Base-by-base conservation (phyloP, 2,329 filamentous ascomycete genomes). In the Alternaria sp. region DNA sequence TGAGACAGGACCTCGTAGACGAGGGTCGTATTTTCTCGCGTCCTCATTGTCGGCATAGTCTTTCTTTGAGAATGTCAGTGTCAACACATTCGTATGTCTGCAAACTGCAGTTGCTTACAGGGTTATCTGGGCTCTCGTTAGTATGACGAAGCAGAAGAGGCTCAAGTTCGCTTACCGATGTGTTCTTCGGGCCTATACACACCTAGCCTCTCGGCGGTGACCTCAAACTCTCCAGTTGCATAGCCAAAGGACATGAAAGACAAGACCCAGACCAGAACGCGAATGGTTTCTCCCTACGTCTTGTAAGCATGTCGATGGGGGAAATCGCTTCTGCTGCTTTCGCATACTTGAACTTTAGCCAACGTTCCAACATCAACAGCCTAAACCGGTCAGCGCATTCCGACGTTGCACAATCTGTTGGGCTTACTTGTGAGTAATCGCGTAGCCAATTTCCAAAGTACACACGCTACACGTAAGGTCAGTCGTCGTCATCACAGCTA, bases 11-110 rank as follows among this genome's bases (percentile, higher is more conserved):
- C 90, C 91, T 54, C 96, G 90, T 8, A 98, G 88, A 25, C 96
- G 90, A 40, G 86, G 82, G 77, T 98, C 96, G 74, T 88, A 93
- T 72, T 91, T 88, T 64, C 93, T 88, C 6, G 96, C 96, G 81
- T 99, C 96, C 67, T 88, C 74, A 70, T 93, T 92, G 72, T 98
- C 79, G 57, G 79, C 79, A 67, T 81, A 81, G 63, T 81, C 80
- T 68, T 79, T 79, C 62, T 64, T 56, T 64, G 46, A 3, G 13
- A 2, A 19, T 50, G 13, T 56, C 47, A 44, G 59, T 58, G 26
- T 28, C 17, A 32, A 21, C 5, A 13, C 30, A 59, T 43, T 43
- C 6, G 6, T 57, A 53, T 62, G 12, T 49, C 57, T 65, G 13
- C 5, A 21, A 6, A 8, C 23, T 10, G 19, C 13, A 17, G 11